These are phyloP conservation scores for Rhododendron griersonianum DNA, from an alignment of 148 eudicot genomes.

Conservation along the genomic window DNA sequence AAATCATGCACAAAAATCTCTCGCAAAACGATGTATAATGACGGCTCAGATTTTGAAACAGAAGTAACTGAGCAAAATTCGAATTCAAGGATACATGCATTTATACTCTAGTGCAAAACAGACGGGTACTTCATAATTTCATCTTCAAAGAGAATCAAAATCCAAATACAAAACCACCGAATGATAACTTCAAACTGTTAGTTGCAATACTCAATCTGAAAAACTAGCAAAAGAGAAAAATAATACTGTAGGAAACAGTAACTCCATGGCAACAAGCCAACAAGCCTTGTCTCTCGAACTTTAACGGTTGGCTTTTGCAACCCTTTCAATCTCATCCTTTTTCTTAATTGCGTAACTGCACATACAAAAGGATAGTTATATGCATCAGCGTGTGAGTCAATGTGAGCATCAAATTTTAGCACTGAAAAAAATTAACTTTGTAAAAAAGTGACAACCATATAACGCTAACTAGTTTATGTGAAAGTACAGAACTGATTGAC, in stretches of 20 bases:
- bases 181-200: neutral
- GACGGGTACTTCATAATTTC: neutral
- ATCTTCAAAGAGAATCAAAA: neutral
- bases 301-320: constrained; percentile 18
- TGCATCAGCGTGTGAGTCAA: neutral
- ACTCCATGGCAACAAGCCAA: neutral
- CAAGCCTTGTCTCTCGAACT: neutral
- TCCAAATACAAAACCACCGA: neutral
- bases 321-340: constrained; percentile 20
- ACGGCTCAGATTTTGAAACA: neutral
- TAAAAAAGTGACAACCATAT: neutral
- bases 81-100: neutral
- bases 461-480: neutral
- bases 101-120: neutral
- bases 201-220: neutral
- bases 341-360: constrained; percentile 20
- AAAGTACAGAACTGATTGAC: neutral
- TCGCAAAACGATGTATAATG: neutral
- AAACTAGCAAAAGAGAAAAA: neutral
- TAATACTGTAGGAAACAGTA: neutral
- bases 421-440: neutral
- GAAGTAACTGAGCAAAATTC: neutral
- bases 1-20: neutral
- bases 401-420: neutral
- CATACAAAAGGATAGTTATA: neutral